Conservation (phyloP, 2,329 filamentous ascomycete genomes). For the Calycina herbarum region DNA sequence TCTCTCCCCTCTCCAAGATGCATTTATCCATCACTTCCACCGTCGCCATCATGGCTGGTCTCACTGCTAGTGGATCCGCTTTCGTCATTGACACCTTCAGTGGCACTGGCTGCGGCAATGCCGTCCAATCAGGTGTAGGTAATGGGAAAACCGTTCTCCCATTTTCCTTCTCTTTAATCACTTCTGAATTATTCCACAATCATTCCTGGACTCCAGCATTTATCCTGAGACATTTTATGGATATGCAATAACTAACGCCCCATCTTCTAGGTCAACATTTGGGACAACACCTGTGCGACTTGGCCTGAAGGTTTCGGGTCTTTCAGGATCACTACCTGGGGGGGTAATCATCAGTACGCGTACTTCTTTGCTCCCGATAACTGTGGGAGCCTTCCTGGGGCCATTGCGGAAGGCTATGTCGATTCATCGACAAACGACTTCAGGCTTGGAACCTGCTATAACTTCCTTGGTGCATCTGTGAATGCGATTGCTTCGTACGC, state of each 20-base stretch:
- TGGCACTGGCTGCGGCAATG: background rate
- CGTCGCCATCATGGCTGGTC: background rate
- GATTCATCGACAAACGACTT: background rate
- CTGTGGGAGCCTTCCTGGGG: background rate
- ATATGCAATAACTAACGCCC: too few species aligned
- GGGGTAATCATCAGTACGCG: background rate
- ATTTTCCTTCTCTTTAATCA: too few species aligned
- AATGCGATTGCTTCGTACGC: constrained; percentile 1
- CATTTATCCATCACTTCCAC: background rate
- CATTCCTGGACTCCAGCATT: too few species aligned
- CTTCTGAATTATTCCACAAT: too few species aligned
- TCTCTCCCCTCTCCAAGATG: background rate
- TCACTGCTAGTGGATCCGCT: background rate
- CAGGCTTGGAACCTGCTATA: background rate
- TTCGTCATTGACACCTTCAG: constrained; percentile 3
- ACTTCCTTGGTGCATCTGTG: background rate
- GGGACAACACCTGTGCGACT: background rate
- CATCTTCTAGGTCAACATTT: background rate
- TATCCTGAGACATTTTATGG: too few species aligned
- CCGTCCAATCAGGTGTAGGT: background rate
- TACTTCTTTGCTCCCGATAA: background rate
- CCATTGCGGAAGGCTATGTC: background rate
- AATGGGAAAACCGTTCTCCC: too few species aligned
- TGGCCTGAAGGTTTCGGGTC: background rate
- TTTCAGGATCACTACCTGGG: background rate